A percentile compares a stretch with the other conserved stretches of the same genome.
These are phyloP conservation scores for Pterocarpus santalinus DNA, from an alignment of 306 rosid genomes.

Conservation along the genomic window DNA sequence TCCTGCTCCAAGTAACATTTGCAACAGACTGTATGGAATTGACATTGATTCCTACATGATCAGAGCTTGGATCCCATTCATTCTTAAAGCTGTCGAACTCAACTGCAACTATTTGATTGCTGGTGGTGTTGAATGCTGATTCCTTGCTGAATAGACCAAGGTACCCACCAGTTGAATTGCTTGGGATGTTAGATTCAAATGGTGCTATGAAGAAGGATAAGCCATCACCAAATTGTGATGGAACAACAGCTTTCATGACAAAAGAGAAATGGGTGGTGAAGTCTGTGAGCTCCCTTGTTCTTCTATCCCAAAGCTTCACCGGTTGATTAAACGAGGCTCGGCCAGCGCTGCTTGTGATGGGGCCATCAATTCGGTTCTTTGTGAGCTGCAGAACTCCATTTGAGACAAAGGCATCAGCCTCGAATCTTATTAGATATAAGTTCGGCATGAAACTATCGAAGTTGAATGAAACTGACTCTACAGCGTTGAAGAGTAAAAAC, in stretches of 20 bases:
- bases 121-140: constrained; percentile 47
- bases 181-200: constrained; percentile 59
- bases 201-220: constrained; percentile 75
- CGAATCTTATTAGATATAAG: constrained; percentile 44
- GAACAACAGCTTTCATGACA: constrained; percentile 44
- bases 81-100: constrained; percentile 68
- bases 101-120: constrained; percentile 69
- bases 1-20: constrained; percentile 54
- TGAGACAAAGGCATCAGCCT: constrained; percentile 64
- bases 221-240: constrained; percentile 57
- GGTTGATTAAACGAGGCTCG: constrained; percentile 63
- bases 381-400: constrained; percentile 65
- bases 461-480: constrained; percentile 61
- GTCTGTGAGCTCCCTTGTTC: constrained; percentile 58
- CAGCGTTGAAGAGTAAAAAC: constrained; percentile 32
- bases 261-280: constrained; percentile 86
- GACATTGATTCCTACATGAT: constrained; percentile 77
- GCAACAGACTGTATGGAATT: constrained; percentile 64
- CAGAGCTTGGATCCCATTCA: constrained; percentile 64
- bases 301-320: constrained; percentile 64
- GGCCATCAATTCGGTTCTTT: constrained; percentile 58
- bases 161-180: constrained; percentile 62
- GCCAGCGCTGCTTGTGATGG: constrained; percentile 61
- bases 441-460: constrained; percentile 53
- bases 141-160: constrained; percentile 61